These are phyloP conservation scores for Suhomyces sp. DNA, from an alignment of 805 yeast genomes.

Conservation along the genomic window DNA sequence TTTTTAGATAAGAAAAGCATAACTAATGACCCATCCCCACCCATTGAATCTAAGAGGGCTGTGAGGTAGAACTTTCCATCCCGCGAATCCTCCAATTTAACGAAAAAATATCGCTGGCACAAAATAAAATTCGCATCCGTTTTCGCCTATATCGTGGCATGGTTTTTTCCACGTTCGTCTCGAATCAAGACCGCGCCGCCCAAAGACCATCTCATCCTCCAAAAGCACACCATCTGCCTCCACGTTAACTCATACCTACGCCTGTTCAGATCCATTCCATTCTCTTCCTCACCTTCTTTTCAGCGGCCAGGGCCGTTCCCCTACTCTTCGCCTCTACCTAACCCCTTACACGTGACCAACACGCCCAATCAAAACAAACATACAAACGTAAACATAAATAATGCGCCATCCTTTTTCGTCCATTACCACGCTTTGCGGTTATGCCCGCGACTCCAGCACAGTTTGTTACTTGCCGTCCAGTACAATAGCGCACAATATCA, in stretches of 20 bases:
- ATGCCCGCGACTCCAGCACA: background rate
- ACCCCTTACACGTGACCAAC: background rate
- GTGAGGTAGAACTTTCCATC: background rate
- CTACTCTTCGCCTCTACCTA: background rate
- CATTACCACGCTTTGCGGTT: background rate
- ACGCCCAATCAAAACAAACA: background rate
- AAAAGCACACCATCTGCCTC: background rate
- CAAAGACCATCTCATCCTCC: background rate
- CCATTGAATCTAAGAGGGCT: background rate
- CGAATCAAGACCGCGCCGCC: background rate
- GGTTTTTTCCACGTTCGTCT: background rate
- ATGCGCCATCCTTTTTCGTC: constrained; percentile 1
- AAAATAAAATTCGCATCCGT: background rate
- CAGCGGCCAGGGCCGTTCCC: background rate
- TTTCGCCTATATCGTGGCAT: background rate
- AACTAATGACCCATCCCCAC: background rate
- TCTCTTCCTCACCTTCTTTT: background rate
- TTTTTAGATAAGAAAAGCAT: background rate
- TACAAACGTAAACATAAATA: background rate
- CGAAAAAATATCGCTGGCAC: background rate
- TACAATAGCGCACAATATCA: background rate
- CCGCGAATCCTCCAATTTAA: background rate
- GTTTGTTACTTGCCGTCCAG: background rate
- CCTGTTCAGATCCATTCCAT: background rate
- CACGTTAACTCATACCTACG: background rate